A percentile compares a stretch with the other conserved stretches of the same genome.
Conservation (phyloP, 495 filamentous ascomycete genomes). For the Jackrogersella minutella region DNA sequence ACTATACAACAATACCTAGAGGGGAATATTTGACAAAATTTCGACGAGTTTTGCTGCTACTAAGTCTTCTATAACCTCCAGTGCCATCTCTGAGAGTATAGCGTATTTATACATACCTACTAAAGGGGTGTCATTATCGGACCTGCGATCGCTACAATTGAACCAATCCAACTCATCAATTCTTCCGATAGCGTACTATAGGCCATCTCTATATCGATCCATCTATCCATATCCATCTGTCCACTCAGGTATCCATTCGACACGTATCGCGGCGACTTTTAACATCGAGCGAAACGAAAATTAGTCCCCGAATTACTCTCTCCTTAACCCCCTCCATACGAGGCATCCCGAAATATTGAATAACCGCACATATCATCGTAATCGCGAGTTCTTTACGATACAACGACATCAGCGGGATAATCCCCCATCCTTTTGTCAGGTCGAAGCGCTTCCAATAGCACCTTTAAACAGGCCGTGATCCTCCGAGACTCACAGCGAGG, state of each 20-base stretch:
- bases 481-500: slow-evolving; percentile 84
- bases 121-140: neutral
- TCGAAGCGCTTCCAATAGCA: slow-evolving; percentile 54
- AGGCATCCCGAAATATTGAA: neutral
- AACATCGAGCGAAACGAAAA: neutral
- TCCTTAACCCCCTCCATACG: too few relatives aligned
- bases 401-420: slow-evolving; percentile 7
- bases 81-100: neutral
- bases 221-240: too few relatives aligned
- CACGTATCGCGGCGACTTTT: neutral
- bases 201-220: neutral
- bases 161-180: slow-evolving; percentile 9
- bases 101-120: slow-evolving; percentile 1
- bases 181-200: neutral
- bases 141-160: slow-evolving; percentile 5
- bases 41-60: neutral
- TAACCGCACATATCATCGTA: neutral
- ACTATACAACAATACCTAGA: too few relatives aligned
- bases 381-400: neutral
- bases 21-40: neutral
- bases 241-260: too few relatives aligned
- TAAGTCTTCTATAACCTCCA: neutral
- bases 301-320: neutral
- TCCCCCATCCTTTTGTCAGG: slow-evolving; percentile 16
- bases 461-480: slow-evolving; percentile 89